A percentile compares a stretch with the other conserved stretches of the same genome.
These are phyloP conservation scores for Cladorrhinum samala DNA, from an alignment of 495 filamentous ascomycete species.

Conservation along the genomic window DNA sequence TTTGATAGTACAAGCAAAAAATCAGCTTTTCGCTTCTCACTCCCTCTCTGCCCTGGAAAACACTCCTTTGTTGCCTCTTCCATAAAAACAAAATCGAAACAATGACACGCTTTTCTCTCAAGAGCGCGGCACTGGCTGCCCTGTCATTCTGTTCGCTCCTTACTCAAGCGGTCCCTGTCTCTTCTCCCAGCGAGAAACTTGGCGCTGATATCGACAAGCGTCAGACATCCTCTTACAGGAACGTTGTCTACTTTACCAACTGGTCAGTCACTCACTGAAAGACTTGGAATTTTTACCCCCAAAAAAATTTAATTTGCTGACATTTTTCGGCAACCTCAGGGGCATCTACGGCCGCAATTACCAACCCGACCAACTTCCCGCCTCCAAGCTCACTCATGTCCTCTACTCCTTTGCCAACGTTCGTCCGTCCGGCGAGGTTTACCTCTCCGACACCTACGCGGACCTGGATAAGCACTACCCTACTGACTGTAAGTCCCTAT, in stretches of 20 bases:
- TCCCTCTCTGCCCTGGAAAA: too few relatives aligned
- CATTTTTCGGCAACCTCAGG: conserved; percentile 39
- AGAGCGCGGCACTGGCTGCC: conserved; percentile 13
- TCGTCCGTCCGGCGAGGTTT: conserved; percentile 75
- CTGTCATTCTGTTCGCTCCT: conserved; percentile 14
- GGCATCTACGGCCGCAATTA: conserved; percentile 81
- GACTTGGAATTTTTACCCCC: not conserved
- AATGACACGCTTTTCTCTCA: conserved; percentile 13
- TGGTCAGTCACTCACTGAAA: conserved; percentile 23
- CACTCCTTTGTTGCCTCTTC: not conserved
- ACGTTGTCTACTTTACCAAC: conserved; percentile 45
- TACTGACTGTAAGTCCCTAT: conserved; percentile 31
- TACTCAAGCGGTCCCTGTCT: conserved; percentile 3
- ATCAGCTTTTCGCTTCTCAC: not conserved
- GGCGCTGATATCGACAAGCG: not conserved
- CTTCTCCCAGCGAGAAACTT: not conserved
- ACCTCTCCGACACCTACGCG: conserved; percentile 49
- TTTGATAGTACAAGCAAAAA: too few relatives aligned
- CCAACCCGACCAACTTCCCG: conserved; percentile 74
- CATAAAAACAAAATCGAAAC: not conserved
- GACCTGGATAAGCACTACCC: conserved; percentile 73
- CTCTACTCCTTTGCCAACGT: conserved; percentile 89
- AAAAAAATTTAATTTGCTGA: conserved; percentile 6
- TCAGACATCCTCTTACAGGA: conserved; percentile 29
- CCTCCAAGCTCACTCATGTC: conserved; percentile 74